Evolutionary conservation across 148 eudicot genomes (phyloP).

Genomic region (Chenopodium suecicum): DNA sequence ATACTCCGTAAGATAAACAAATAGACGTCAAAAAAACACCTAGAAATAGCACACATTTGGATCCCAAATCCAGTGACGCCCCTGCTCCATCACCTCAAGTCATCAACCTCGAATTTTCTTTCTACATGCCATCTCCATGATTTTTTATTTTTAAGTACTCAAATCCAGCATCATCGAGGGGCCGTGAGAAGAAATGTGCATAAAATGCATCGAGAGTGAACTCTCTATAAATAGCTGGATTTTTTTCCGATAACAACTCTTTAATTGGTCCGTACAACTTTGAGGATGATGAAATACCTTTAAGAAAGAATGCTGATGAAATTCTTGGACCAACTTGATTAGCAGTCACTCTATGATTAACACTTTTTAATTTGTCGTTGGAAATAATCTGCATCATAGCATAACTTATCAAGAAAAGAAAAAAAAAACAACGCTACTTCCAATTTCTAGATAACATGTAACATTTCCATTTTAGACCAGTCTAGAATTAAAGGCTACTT

Average conservation of each 20-base stretch:
- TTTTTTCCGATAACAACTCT: slow-evolving; percentile 37
- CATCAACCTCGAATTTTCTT: not conserved
- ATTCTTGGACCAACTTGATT: slow-evolving; percentile 41
- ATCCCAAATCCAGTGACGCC: no score
- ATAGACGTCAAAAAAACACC: no score
- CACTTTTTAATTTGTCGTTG: slow-evolving; percentile 38
- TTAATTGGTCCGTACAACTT: slow-evolving; percentile 46
- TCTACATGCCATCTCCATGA: not conserved
- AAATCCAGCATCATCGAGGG: slow-evolving; percentile 26
- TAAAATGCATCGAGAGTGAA: slow-evolving; percentile 23
- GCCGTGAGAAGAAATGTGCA: slow-evolving; percentile 1
- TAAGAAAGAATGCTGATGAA: slow-evolving; percentile 37
- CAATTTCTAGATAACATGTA: no score
- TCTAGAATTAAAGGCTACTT: no score
- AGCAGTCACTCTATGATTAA: slow-evolving; percentile 36
- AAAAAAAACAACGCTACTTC: no score
- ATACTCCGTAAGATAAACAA: no score
- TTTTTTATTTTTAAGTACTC: slow-evolving; percentile 15
- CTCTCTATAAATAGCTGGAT: slow-evolving; percentile 33
- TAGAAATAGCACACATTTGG: no score
- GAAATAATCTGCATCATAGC: slow-evolving; percentile 28
- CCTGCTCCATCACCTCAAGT: no score
- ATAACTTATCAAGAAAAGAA: not conserved
- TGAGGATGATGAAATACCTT: not conserved
- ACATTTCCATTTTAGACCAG: no score